Percentiles rank a stretch among this genome's conserved stretches.
Conservation (phyloP, 345 rosid species). For the Erucastrum elatum region DNA sequence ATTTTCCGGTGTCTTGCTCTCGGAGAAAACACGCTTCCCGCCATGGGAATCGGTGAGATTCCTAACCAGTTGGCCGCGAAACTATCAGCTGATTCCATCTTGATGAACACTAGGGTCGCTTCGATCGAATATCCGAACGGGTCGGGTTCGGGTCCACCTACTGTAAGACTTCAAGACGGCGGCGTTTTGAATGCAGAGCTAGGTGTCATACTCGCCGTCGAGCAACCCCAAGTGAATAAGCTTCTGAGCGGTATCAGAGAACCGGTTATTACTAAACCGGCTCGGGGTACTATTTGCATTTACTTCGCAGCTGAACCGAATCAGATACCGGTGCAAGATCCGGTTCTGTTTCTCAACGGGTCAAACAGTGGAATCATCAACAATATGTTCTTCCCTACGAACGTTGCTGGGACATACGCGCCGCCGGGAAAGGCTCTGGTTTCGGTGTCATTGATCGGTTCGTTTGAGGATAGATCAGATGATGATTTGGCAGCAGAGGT, state of each 20-base stretch:
- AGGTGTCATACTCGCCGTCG: slow-evolving; percentile 85
- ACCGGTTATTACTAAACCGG: slow-evolving; percentile 44
- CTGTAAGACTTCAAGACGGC: slow-evolving; percentile 59
- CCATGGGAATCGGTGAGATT: slow-evolving; percentile 75
- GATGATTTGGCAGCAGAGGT: slow-evolving; percentile 53
- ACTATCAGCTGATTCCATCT: slow-evolving; percentile 54
- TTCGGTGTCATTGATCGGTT: slow-evolving; percentile 81
- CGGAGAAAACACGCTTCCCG: slow-evolving; percentile 83
- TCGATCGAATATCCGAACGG: slow-evolving; percentile 49
- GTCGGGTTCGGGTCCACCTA: slow-evolving; percentile 34
- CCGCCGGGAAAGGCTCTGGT: slow-evolving; percentile 66
- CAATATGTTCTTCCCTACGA: slow-evolving; percentile 87
- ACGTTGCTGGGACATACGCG: slow-evolving; percentile 78
- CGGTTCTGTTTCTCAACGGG: slow-evolving; percentile 79
- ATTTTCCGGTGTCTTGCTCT: slow-evolving; percentile 90
- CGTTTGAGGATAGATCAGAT: slow-evolving; percentile 53
- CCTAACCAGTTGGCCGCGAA: slow-evolving; percentile 63
- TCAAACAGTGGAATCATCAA: slow-evolving; percentile 75
- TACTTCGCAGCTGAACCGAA: slow-evolving; percentile 63
- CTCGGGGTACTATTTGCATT: slow-evolving; percentile 71
- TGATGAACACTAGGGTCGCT: slow-evolving; percentile 54
- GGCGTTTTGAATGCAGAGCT: slow-evolving; percentile 48
- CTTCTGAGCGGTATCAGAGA: slow-evolving; percentile 51
- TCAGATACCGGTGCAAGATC: slow-evolving; percentile 61
- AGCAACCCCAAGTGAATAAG: slow-evolving; percentile 62